A percentile compares a stretch with the other conserved stretches of the same genome.
phyloP scores from a whole-genome alignment of 2,329 filamentous ascomycete species.

The Phialophora verrucosa region DNA sequence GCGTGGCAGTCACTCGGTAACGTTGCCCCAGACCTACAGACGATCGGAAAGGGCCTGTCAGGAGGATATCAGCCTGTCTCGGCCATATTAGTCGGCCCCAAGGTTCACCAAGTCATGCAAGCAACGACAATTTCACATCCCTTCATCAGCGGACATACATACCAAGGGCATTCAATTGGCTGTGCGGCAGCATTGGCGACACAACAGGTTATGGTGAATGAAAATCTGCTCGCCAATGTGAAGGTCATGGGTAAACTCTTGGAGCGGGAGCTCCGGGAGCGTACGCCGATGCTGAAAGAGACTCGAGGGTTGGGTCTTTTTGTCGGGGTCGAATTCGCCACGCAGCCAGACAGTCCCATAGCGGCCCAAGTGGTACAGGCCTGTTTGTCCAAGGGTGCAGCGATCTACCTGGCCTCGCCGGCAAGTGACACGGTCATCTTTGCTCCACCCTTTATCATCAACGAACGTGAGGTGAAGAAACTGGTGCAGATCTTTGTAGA shows the following conservation, averaged over 20 bases:
- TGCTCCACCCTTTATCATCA: conserved; percentile 60
- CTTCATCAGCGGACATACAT: conserved; percentile 65
- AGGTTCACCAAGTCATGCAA: conserved; percentile 56
- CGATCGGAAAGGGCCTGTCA: conserved; percentile 64
- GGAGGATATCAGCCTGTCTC: conserved; percentile 63
- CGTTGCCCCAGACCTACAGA: conserved; percentile 63
- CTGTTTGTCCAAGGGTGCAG: conserved; percentile 54
- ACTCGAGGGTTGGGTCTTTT: conserved; percentile 64
- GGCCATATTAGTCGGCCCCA: conserved; percentile 57
- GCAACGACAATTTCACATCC: conserved; percentile 50
- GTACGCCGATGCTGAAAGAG: conserved; percentile 59
- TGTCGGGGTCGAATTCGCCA: conserved; percentile 61
- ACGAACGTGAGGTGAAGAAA: conserved; percentile 52
- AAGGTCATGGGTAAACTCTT: conserved; percentile 44
- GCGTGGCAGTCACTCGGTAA: conserved; percentile 56
- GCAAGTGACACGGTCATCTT: conserved; percentile 59
- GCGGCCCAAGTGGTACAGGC: conserved; percentile 59
- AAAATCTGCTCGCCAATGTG: conserved; percentile 55
- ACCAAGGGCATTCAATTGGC: conserved; percentile 62
- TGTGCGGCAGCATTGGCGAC: conserved; percentile 60
- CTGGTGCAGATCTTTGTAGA: conserved; percentile 53
- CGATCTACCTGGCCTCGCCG: conserved; percentile 58
- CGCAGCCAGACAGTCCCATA: conserved; percentile 45
- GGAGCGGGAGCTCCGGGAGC: conserved; percentile 48
- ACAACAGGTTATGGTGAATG: conserved; percentile 56